Evolutionary conservation across 2,329 filamentous ascomycete species (phyloP).

Genomic region (Iodosphaeria phyllophila): DNA sequence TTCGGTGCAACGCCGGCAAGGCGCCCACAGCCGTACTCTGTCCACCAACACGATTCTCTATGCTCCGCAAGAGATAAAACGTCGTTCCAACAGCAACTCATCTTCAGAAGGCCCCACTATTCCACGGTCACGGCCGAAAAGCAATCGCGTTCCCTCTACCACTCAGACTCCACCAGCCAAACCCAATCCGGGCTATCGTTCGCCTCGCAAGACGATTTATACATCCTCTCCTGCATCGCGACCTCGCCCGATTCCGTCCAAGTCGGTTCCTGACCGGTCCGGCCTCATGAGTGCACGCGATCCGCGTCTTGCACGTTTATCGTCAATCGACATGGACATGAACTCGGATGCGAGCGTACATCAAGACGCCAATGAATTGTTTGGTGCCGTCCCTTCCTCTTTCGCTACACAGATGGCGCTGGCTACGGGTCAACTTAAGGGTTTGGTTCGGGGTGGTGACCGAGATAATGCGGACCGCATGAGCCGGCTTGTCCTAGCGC

Average conservation of each 20-base stretch:
- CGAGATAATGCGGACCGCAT: conserved; percentile 43
- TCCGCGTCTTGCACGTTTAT: conserved; percentile 23
- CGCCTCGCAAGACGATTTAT: conserved; percentile 26
- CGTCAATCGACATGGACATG: conserved; percentile 54
- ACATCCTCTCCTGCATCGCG: conserved; percentile 23
- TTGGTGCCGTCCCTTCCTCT: conserved; percentile 49
- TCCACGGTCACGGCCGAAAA: conserved; percentile 18
- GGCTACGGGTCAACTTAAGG: conserved; percentile 42
- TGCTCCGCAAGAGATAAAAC: conserved; percentile 39
- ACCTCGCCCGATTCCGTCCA: conserved; percentile 37
- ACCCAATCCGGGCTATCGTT: conserved; percentile 16
- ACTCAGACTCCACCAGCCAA: conserved; percentile 7
- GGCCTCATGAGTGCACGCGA: conserved; percentile 30
- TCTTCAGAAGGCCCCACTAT: neutral
- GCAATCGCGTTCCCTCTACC: conserved; percentile 16
- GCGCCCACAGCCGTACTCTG: conserved; percentile 48
- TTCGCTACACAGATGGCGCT: conserved; percentile 70
- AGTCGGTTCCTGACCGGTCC: conserved; percentile 35
- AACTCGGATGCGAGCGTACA: conserved; percentile 52
- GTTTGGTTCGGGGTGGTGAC: conserved; percentile 13
- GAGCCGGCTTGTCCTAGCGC: conserved; percentile 63
- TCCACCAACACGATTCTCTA: conserved; percentile 76
- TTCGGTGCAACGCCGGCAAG: conserved; percentile 16
- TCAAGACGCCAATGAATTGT: conserved; percentile 37
- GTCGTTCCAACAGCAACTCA: conserved; percentile 11